phyloP scores from a whole-genome alignment of 2,329 filamentous ascomycete species.

The Pseudogymnoascus sp. region DNA sequence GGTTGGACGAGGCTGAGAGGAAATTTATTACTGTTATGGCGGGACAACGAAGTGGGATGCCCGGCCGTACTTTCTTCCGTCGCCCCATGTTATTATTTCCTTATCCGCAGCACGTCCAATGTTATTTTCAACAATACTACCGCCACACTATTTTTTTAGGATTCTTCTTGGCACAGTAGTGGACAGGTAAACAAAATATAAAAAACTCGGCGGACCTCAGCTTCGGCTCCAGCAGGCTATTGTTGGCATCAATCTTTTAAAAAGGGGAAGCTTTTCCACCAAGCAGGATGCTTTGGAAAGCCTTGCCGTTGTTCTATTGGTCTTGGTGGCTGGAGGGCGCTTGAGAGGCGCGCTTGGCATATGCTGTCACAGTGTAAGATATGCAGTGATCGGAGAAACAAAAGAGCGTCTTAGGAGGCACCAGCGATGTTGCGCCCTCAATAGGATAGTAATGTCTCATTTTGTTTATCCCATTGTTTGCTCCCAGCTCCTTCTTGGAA shows the following conservation, averaged over 20 bases:
- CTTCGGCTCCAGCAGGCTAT: neutral
- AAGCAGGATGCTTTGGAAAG: neutral
- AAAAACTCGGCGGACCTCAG: neutral
- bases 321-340: neutral
- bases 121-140: neutral
- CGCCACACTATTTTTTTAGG: neutral
- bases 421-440: neutral
- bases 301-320: neutral
- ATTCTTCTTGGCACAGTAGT: neutral
- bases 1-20: conserved; percentile 3
- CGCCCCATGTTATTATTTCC: neutral
- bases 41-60: neutral
- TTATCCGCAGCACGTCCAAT: neutral
- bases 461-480: neutral
- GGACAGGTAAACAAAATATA: neutral
- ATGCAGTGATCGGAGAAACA: neutral
- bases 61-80: neutral
- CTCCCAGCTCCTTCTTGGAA: neutral
- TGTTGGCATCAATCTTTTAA: neutral
- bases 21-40: neutral
- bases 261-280: neutral
- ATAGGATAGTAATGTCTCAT: neutral
- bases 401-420: neutral
- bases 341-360: neutral
- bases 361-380: neutral